Base-by-base conservation (phyloP, 805 yeast genomes). In the Candida michaelii region DNA sequence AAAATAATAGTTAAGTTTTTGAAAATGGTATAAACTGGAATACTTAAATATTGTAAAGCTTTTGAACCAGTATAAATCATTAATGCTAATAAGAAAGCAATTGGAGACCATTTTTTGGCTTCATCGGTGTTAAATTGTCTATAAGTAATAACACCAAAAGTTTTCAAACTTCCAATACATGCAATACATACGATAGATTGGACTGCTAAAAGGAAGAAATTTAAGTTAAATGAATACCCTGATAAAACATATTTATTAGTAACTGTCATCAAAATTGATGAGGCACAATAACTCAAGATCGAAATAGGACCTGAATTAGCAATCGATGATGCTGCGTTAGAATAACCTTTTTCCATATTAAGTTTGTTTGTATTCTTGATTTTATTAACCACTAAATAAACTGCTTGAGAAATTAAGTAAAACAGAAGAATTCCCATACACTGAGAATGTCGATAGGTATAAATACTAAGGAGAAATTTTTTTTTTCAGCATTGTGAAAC, bases 51-150 rank as follows among this genome's bases (percentile, higher is more conserved):
- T 69, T 89, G 95, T 58, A 93, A 75, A 43, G 98, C 97, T 76
- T 90, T 93, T 44, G 97, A 87, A 35, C 93, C 85, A 43, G 99
- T 93, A 76, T 90, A 93, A 62, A 90, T 90, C 98, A 91, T 93
- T 36, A 81, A 71, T 34, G 90, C 98, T 58, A 93, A 79, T 56
- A 90, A 69, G 51, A 89, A 68, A 2, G 97, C 90, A 57, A 93
- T 89, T 43, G 98, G 98, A 53, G 88, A 80, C 95, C 99, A 93
- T 71, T 88, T 89, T 68, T 83, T 86, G 43, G 96, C 96, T 71
- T 93, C 99, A 42, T 79, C 83, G 52, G 74, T 70, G 75, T 88
- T 88, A 67, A 86, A 80, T 52, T 83, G 83, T 66, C 99, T 84
- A 74, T 85, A 91, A 47, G 84, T 86, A 65, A 91, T 89, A 50